Percentiles rank a stretch among this genome's conserved stretches.
These are phyloP conservation scores for Fusarium brevicatenulatum DNA, from an alignment of 2,329 filamentous ascomycete genomes.

Conservation along the genomic window DNA sequence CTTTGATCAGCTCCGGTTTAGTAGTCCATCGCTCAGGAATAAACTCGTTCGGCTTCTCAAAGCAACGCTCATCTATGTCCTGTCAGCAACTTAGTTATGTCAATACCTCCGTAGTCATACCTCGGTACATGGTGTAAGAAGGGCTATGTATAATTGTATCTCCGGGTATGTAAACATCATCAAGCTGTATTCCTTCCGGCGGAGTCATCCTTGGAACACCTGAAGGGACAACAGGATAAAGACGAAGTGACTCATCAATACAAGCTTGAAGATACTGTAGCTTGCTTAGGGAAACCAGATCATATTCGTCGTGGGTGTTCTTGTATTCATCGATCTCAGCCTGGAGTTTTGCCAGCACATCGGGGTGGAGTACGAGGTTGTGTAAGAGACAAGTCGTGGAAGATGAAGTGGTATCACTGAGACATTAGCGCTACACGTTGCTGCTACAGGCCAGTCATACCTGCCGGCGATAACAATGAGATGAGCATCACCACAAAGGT, in stretches of 20 bases:
- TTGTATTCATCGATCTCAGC: slow-evolving; percentile 24
- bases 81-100: not conserved
- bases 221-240: slow-evolving; percentile 21
- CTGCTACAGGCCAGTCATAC: not conserved
- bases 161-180: slow-evolving; percentile 9
- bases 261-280: slow-evolving; percentile 31
- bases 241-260: slow-evolving; percentile 32
- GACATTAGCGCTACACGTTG: not conserved
- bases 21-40: slow-evolving; percentile 33
- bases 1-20: slow-evolving; percentile 10
- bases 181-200: not conserved
- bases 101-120: not conserved
- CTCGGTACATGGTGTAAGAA: slow-evolving; percentile 20
- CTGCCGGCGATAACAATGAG: slow-evolving; percentile 5
- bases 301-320: not conserved
- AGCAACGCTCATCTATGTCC: slow-evolving; percentile 11
- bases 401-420: slow-evolving; percentile 30
- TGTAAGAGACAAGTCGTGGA: slow-evolving; percentile 13
- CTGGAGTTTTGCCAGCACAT: not conserved
- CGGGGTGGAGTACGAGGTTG: not conserved
- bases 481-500: not conserved
- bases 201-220: slow-evolving; percentile 16
- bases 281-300: not conserved
- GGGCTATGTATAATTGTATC: not conserved
- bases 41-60: slow-evolving; percentile 20